Base-by-base conservation (phyloP, 306 rosid species). In the Rosa chinensis region DNA sequence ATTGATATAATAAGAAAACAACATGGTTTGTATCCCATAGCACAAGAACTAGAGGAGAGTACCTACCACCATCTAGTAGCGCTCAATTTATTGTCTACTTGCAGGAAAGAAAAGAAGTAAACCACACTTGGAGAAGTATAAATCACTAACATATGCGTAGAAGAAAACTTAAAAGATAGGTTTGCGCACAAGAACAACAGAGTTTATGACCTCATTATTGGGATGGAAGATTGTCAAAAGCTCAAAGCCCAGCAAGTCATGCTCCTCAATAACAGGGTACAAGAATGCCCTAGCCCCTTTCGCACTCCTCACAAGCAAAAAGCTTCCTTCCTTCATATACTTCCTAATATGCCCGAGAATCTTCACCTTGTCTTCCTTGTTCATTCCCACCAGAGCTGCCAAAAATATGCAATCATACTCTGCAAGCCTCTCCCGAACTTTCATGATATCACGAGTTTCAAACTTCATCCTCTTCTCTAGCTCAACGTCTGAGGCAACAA, bases 341-440 rank as follows among this genome's bases (percentile, higher is more conserved):
- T 80, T 89, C 37, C 85, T 70, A 42, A 90, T 47, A 48, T 88
- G 91, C 43, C 78, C 86, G 55, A 90, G 4, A 78, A 90, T 83
- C 89, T 85, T 89, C 45, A 80, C 53, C 78, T 93, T 93, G 32
- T 77, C 86, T 58, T 87, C 86, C 66, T 77, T 90, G 10, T 25
- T 81, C 89, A 89, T 76, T 0, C 97, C 94, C 71, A 93, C 97
- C 49, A 90, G 88, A 61, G 97, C 94, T 5, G 96, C 97, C 88
- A 93, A 72, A 62, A 92, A 83, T 42, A 90, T 80, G 81, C 92
- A 90, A 20, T 93, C 96, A 73, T 93, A 93, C n/a, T 84, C 77
- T 18, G 78, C 92, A 39, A 93, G 78, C 72, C 55, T 79, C 86
- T 89, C 94, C 5, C 32, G 72, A 62, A 88, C 81, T 8, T 93